Evolutionary conservation across 108 stramenopile species (phyloP).

Genomic region (Skeletonema tropicum): DNA sequence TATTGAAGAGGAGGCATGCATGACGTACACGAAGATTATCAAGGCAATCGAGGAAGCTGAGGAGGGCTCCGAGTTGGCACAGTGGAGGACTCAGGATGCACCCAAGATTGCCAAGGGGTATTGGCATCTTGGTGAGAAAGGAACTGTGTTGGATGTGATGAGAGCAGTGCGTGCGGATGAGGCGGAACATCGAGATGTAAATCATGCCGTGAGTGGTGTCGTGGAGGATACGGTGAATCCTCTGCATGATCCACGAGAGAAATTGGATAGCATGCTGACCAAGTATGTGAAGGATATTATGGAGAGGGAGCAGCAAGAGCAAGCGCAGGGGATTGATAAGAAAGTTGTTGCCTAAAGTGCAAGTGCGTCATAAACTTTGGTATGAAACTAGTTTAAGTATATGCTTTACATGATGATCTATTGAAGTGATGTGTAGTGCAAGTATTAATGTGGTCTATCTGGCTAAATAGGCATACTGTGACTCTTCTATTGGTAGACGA

Average conservation of each 20-base stretch:
- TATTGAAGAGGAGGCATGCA: constrained; percentile 92
- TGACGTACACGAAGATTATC: constrained; percentile 92
- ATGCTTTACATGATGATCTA: no score
- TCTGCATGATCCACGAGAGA: constrained; percentile 66
- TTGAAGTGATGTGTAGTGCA: no score
- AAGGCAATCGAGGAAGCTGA: constrained; percentile 85
- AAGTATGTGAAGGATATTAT: constrained; percentile 85
- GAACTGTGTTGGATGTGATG: constrained; percentile 91
- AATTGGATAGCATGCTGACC: constrained; percentile 65
- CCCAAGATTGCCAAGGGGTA: constrained; percentile 82
- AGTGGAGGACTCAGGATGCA: constrained; percentile 70
- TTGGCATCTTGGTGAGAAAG: constrained; percentile 88
- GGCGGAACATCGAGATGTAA: constrained; percentile 95
- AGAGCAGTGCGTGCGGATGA: constrained; percentile 93
- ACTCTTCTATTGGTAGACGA: no score
- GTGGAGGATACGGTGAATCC: constrained; percentile 72
- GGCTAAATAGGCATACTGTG: no score
- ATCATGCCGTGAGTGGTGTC: constrained; percentile 71
- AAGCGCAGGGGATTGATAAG: neutral
- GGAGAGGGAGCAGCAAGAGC: constrained; percentile 31
- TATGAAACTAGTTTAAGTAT: no score
- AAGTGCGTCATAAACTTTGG: no score
- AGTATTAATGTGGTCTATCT: no score
- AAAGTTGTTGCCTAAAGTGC: neutral
- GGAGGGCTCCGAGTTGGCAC: constrained; percentile 77